These are phyloP conservation scores for Noccaea bulbosa DNA, from an alignment of 345 rosid genomes.

Conservation along the genomic window DNA sequence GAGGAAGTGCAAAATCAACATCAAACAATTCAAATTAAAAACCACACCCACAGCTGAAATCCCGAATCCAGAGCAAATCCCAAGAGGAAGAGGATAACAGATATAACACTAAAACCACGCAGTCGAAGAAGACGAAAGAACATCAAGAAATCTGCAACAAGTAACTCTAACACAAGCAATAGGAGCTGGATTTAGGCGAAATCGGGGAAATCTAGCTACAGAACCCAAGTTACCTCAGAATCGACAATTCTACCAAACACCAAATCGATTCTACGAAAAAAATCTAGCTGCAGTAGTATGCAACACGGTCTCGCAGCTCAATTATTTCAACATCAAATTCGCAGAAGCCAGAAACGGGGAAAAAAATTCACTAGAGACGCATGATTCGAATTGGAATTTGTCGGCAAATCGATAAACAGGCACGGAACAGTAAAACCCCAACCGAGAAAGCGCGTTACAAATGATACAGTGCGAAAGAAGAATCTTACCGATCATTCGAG, in stretches of 20 bases:
- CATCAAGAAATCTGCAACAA: constrained; percentile 14
- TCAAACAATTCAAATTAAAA: not conserved
- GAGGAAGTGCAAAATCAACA: not conserved
- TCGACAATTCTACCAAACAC: constrained; percentile 13
- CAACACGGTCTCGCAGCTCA: constrained; percentile 7
- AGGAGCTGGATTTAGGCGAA: not conserved
- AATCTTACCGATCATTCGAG: constrained; percentile 66
- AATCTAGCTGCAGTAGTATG: constrained; percentile 9
- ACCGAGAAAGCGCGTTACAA: constrained; percentile 20
- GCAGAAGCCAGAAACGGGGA: not conserved
- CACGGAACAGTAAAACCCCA: constrained; percentile 13
- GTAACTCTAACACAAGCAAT: constrained; percentile 9
- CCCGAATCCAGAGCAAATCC: not conserved
- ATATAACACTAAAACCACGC: not conserved
- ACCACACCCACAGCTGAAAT: constrained; percentile 4
- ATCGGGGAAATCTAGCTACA: constrained; percentile 30
- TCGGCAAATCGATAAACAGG: constrained; percentile 37
- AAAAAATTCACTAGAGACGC: not conserved
- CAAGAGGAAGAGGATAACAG: not conserved
- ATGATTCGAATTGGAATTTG: constrained; percentile 9
- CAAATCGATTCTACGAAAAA: not conserved
- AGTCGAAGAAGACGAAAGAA: not conserved
- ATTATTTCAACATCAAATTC: not conserved
- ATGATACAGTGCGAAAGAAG: constrained; percentile 20
- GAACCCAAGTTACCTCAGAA: not conserved